Conservation (phyloP, 2,329 filamentous ascomycete genomes). For the Pseudofabraea citricarpa region DNA sequence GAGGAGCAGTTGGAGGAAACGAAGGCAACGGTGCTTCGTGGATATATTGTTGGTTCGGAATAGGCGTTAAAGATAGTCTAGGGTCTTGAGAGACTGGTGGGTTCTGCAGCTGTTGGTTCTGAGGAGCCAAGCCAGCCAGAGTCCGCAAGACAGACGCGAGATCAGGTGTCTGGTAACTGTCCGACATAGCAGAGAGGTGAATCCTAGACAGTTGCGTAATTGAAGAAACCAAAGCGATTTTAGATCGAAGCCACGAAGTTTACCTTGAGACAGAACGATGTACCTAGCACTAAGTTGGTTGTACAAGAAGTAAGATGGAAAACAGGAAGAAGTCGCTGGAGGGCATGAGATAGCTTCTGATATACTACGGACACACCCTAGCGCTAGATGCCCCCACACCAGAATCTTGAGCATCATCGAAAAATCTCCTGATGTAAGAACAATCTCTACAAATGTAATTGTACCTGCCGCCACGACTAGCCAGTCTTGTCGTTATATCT, state of each 20-base stretch:
- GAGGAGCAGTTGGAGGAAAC: constrained; percentile 14
- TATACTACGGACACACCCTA: background rate
- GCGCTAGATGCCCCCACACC: background rate
- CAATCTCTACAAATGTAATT: constrained; percentile 13
- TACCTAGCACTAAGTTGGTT: background rate
- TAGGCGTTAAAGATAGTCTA: background rate
- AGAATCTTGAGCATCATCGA: constrained; percentile 11
- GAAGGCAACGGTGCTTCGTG: constrained; percentile 7
- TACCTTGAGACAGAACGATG: background rate
- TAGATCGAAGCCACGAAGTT: background rate
- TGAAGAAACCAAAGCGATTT: no score
- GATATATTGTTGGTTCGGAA: constrained; percentile 1
- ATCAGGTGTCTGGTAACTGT: constrained; percentile 21
- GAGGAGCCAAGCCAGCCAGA: constrained; percentile 22
- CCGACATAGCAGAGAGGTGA: no score
- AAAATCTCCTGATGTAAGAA: constrained; percentile 18
- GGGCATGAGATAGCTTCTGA: background rate
- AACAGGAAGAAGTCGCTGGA: background rate
- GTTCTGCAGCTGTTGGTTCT: constrained; percentile 11
- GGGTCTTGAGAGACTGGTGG: background rate
- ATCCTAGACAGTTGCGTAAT: no score
- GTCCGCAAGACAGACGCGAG: constrained; percentile 27
- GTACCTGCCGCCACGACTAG: constrained; percentile 1
- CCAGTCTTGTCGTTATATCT: background rate
- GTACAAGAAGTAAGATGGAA: background rate